Evolutionary conservation across 495 filamentous ascomycete genomes (phyloP).

Genomic region (Neurospora discreta): DNA sequence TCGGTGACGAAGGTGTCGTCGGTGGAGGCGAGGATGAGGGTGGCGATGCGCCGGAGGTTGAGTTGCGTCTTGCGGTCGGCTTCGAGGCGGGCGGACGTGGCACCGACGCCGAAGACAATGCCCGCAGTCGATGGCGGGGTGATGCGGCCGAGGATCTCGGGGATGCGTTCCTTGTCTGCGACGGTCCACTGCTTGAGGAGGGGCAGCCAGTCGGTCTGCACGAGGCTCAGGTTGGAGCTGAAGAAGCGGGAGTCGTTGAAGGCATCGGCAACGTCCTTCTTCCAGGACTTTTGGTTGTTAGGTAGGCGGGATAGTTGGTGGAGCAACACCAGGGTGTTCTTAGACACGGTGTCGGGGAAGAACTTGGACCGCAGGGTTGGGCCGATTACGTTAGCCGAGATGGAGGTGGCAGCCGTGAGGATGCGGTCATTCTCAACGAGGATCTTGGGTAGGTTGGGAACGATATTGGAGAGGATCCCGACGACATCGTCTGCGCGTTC

Average conservation of each 20-base stretch:
- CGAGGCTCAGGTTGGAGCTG: slow-evolving; percentile 46
- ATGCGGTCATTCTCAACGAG: slow-evolving; percentile 80
- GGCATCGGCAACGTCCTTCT: slow-evolving; percentile 81
- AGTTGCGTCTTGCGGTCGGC: slow-evolving; percentile 89
- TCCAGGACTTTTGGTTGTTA: slow-evolving; percentile 80
- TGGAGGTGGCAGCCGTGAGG: slow-evolving; percentile 58
- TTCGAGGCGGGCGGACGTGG: slow-evolving; percentile 84
- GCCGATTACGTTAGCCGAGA: slow-evolving; percentile 73
- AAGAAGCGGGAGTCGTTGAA: slow-evolving; percentile 89
- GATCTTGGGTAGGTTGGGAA: slow-evolving; percentile 75
- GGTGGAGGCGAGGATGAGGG: slow-evolving; percentile 61
- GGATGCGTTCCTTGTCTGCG: slow-evolving; percentile 77
- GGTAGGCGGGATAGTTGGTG: slow-evolving; percentile 66
- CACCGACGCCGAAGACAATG: slow-evolving; percentile 95
- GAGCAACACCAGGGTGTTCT: slow-evolving; percentile 57
- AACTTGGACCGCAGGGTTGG: slow-evolving; percentile 74
- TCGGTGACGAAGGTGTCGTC: slow-evolving; percentile 71
- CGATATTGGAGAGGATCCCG: slow-evolving; percentile 63
- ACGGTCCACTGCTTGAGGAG: slow-evolving; percentile 73
- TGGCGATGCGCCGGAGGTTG: slow-evolving; percentile 72
- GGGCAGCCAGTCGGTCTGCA: slow-evolving; percentile 67
- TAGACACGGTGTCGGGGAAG: slow-evolving; percentile 79
- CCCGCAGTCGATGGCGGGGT: slow-evolving; percentile 86
- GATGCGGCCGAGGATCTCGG: slow-evolving; percentile 67
- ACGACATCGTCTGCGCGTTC: slow-evolving; percentile 64